Base-by-base conservation (phyloP, 2,329 filamentous ascomycete species). In the Xylaria multiplex region DNA sequence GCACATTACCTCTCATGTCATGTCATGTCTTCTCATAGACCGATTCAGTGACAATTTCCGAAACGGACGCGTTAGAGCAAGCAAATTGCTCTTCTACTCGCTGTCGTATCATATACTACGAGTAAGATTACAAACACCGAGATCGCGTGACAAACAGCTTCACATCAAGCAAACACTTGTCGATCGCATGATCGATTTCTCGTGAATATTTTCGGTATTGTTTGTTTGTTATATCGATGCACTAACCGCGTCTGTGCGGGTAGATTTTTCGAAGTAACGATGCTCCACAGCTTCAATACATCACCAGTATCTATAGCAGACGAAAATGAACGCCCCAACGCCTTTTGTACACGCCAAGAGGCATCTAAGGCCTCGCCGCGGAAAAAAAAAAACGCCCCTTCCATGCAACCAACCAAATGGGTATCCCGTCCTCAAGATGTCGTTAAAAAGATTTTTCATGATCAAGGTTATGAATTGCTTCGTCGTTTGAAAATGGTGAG, bases 401-500 rank as follows among this genome's bases (percentile, higher is more conserved):
- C 59, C 58, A 74, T 73, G 71, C 72, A 70, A 71, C 43, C 65
- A 70, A 69, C 62, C 68, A 65, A 70, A 49, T 55, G 37, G 62
- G 50, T 66, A 62, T 65, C 60, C 67, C 67, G 54, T 66, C 70
- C 48, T 48, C 67, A 73, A 73, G 32, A 74, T 70, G 42, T 69
- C 68, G 54, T 69, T 30, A 65, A 27, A 27, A 5, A 27, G 54
- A 45, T 58, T 53, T 48, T 59, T 59, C 62, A 63, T 53, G 48
- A 61, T 63, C 6, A 59, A 52, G 59, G 35, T 40, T 45, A 49
- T 57, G 54, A 46, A 69, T 57, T 30, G 35, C 24, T 58, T 50
- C 13, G 6, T 59, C 40, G 37, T 42, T 35, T 32, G 53, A 24
- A 53, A 49, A 54, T 58, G 59, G 56, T 62, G 59, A 35, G 54